These are phyloP conservation scores for Cylindrodendrum hubeiense DNA, from an alignment of 2,329 filamentous ascomycete species.

Conservation along the genomic window DNA sequence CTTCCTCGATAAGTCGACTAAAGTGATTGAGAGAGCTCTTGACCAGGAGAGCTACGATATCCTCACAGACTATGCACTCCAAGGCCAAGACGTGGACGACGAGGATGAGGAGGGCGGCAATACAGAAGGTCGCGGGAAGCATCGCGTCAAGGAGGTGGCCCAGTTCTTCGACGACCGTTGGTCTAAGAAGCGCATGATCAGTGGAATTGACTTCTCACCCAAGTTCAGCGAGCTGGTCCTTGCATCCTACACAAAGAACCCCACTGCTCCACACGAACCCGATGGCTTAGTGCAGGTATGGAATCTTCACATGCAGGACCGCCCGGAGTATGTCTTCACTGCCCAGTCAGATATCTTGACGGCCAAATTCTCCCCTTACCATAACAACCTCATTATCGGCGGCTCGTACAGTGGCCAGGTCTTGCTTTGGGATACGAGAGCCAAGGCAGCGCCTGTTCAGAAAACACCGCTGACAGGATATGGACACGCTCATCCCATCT, in stretches of 20 bases:
- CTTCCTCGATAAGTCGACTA: slow-evolving; percentile 95
- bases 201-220: slow-evolving; percentile 92
- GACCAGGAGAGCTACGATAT: slow-evolving; percentile 95
- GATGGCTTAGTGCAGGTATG: slow-evolving; percentile 95
- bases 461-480: slow-evolving; percentile 96
- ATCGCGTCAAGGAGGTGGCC: slow-evolving; percentile 85
- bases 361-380: slow-evolving; percentile 98
- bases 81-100: slow-evolving; percentile 80
- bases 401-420: slow-evolving; percentile 98
- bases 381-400: slow-evolving; percentile 95
- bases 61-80: slow-evolving; percentile 91
- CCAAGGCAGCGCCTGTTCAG: slow-evolving; percentile 89
- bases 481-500: slow-evolving; percentile 96
- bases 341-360: slow-evolving; percentile 95
- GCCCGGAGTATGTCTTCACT: slow-evolving; percentile 96
- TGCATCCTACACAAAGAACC: slow-evolving; percentile 97
- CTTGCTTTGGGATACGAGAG: slow-evolving; percentile 95
- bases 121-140: slow-evolving; percentile 76
- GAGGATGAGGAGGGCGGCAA: slow-evolving; percentile 84
- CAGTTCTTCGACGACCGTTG: slow-evolving; percentile 96
- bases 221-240: slow-evolving; percentile 95
- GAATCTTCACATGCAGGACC: slow-evolving; percentile 94
- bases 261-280: slow-evolving; percentile 91
- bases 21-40: slow-evolving; percentile 94
- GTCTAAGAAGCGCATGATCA: slow-evolving; percentile 98